Conservation (phyloP, 1,284 basidiomycete genomes). For the Boletus holoroseus region DNA sequence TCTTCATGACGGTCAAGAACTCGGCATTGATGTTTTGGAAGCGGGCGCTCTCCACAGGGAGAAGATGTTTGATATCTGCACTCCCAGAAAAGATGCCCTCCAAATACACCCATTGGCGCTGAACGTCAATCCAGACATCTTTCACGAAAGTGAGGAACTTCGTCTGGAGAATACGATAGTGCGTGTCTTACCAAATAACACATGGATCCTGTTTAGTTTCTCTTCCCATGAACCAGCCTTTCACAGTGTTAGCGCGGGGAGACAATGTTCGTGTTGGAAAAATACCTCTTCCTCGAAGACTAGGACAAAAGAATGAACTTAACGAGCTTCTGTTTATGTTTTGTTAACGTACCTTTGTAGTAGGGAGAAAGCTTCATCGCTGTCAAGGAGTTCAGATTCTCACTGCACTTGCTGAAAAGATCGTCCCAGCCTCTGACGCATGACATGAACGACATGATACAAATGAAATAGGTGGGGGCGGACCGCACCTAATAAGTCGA, state of each 20-base stretch:
- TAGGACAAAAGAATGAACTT: conserved; percentile 29
- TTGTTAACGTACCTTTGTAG: conserved; percentile 68
- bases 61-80: conserved; percentile 96
- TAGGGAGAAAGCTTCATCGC: conserved; percentile 98
- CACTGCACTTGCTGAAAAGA: conserved; percentile 92
- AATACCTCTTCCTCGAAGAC: conserved; percentile 88
- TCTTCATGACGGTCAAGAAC: conserved; percentile 98
- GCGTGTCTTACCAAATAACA: conserved; percentile 76
- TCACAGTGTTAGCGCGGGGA: conserved; percentile 14
- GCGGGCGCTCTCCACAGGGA: conserved; percentile 93
- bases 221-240: conserved; percentile 90
- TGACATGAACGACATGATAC: conserved; percentile 12
- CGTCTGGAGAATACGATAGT: neutral
- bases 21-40: conserved; percentile 99
- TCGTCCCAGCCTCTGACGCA: conserved; percentile 88
- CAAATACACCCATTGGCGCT: conserved; percentile 99
- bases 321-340: neutral
- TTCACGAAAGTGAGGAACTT: conserved; percentile 14
- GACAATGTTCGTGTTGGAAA: neutral
- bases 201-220: conserved; percentile 90
- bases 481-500: conserved; percentile 76
- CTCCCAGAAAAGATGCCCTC: conserved; percentile 99
- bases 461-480: neutral
- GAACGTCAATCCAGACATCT: conserved; percentile 99
- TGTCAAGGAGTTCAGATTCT: conserved; percentile 91